phyloP scores from a whole-genome alignment of 805 yeast genomes.

The Yamadazyma endophytica region DNA sequence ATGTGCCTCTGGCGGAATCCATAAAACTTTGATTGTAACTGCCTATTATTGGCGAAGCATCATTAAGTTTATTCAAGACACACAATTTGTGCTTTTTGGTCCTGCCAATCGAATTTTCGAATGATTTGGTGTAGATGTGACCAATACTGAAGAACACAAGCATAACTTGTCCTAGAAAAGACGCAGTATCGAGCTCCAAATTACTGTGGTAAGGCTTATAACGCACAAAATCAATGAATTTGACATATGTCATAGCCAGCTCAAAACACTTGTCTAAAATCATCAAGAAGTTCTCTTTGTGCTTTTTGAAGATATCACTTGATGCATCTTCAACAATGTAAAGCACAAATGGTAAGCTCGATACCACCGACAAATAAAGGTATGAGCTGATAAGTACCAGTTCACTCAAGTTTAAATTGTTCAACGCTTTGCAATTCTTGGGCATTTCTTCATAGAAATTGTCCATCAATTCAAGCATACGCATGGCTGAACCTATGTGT shows the following conservation, averaged over 20 bases:
- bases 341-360: slow-evolving; percentile 1
- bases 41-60: neutral
- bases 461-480: slow-evolving; percentile 1
- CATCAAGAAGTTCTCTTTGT: neutral
- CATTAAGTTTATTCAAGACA: slow-evolving; percentile 1
- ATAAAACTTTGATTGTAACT: slow-evolving; percentile 3
- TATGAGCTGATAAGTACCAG: neutral
- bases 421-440: neutral
- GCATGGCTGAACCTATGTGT: slow-evolving; percentile 1
- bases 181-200: slow-evolving; percentile 1
- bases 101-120: slow-evolving; percentile 1
- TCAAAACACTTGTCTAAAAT: slow-evolving; percentile 1
- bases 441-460: slow-evolving; percentile 1
- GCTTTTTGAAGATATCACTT: too few species aligned
- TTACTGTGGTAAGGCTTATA: too few species aligned
- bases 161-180: slow-evolving; percentile 3
- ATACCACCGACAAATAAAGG: neutral
- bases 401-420: neutral
- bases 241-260: neutral
- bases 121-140: slow-evolving; percentile 3
- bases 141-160: slow-evolving; percentile 4
- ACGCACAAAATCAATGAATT: neutral
- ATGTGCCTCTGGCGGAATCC: slow-evolving; percentile 7
- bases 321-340: slow-evolving; percentile 1
- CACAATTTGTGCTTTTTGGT: slow-evolving; percentile 2